A percentile compares a stretch with the other conserved stretches of the same genome.
Conservation (phyloP, 2,329 filamentous ascomycete genomes). For the Hypomyces rosellus region DNA sequence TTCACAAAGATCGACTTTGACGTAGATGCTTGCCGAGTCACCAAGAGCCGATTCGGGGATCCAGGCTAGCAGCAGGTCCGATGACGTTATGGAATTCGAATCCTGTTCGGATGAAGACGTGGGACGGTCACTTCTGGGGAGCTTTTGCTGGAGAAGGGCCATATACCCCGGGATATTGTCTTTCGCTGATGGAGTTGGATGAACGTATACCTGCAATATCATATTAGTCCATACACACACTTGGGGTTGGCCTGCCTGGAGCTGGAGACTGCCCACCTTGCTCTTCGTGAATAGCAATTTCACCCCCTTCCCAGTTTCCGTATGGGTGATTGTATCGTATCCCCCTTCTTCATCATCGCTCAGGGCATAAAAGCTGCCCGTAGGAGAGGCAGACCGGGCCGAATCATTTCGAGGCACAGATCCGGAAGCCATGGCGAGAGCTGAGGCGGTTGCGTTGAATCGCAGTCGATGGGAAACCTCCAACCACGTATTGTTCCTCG, state of each 20-base stretch:
- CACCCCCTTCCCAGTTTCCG: conserved; percentile 70
- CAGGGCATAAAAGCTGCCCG: conserved; percentile 88
- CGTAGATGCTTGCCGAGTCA: conserved; percentile 80
- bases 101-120: conserved; percentile 25
- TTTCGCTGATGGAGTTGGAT: conserved; percentile 85
- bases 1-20: conserved; percentile 88
- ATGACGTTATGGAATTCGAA: conserved; percentile 45
- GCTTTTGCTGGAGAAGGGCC: conserved; percentile 86
- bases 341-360: conserved; percentile 94
- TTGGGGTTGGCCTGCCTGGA: background rate
- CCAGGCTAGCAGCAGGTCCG: conserved; percentile 85
- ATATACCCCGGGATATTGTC: conserved; percentile 96
- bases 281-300: conserved; percentile 95
- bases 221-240: conserved; percentile 12
- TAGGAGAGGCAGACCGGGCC: conserved; percentile 54
- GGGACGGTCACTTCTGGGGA: conserved; percentile 34
- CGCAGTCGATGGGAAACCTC: too few relatives aligned
- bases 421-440: conserved; percentile 7
- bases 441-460: too few relatives aligned
- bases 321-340: conserved; percentile 88
- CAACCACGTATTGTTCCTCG: too few relatives aligned
- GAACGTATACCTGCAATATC: conserved; percentile 72
- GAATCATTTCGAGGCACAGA: conserved; percentile 2
- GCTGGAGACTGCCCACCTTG: conserved; percentile 58
- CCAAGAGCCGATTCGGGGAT: conserved; percentile 83